Evolutionary conservation across 495 filamentous ascomycete species (phyloP), one percentile per base, ranked within the genome.

Genomic region (Penicillium manginii): DNA sequence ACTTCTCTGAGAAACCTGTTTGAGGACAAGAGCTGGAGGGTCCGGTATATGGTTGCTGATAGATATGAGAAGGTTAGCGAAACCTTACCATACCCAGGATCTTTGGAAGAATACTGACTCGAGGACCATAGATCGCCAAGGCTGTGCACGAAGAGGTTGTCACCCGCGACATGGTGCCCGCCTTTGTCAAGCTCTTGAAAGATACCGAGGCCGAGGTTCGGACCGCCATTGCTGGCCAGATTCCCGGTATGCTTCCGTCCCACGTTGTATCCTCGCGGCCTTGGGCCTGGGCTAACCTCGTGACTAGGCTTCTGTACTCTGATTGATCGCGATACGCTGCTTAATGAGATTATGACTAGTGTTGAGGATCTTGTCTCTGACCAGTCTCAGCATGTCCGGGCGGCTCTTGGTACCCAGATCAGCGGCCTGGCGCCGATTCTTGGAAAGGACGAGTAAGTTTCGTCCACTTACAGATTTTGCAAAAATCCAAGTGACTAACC

Each of bases 21-120:
- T 75, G 93, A 97, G 68, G 94, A 98, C 72, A 97, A 97, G 82
- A 97, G 96, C 77, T 98, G 94, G 94, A 86, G 94, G 64, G 94
- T 98, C 50, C 84, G 94, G 71, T 98, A 98, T 73, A 98, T 98
- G 96, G 96, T 98, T 58, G 94, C 96, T 29, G 94, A 98, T 74
- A 84, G 92, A 75, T 98, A 96, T 67, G 94, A 98, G 74, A 98
- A 98, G 91, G 93, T 93, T 53, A 18, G 51, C 35, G n/a, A n/a
- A 5, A 23, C 0, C 9, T 21, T 21, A 4, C 19, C 8, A 19
- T 2, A 15, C 19, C 23, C 3, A 3, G 19, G 26, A 19, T 14
- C 15, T 11, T 4, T 14, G 21, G 21, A 23, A 33, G 40, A 37
- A 21, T 35, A 55, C 43, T 50, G 56, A 61, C 73, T 62, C 43